These are phyloP conservation scores for Gnomoniopsis sp. DNA, from an alignment of 2,329 filamentous ascomycete genomes.

Conservation along the genomic window DNA sequence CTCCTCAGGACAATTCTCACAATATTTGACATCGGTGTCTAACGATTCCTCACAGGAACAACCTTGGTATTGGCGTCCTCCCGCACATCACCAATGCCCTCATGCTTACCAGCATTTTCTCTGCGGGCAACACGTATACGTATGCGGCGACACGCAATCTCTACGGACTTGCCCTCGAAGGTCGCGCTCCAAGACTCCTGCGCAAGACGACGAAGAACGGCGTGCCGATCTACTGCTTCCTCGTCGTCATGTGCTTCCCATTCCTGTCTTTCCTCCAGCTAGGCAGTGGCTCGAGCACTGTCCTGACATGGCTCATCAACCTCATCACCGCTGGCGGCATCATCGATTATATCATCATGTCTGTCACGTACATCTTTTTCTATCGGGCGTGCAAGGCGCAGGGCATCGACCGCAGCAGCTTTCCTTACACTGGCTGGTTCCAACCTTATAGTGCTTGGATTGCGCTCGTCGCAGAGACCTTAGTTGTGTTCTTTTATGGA, in stretches of 20 bases:
- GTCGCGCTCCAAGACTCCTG: conserved; percentile 36
- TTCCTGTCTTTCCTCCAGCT: conserved; percentile 31
- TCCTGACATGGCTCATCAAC: conserved; percentile 47
- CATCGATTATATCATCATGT: conserved; percentile 57
- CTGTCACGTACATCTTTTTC: conserved; percentile 19
- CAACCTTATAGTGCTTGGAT: conserved; percentile 57
- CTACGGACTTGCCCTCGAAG: conserved; percentile 18
- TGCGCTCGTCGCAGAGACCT: conserved; percentile 37
- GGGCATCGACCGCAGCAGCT: conserved; percentile 35
- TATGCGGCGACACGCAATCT: conserved; percentile 18
- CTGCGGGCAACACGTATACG: conserved; percentile 18
- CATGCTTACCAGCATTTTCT: conserved; percentile 21
- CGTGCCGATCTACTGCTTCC: conserved; percentile 58
- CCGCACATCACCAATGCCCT: conserved; percentile 58
- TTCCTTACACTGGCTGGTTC: conserved; percentile 57
- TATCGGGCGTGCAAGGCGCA: conserved; percentile 15
- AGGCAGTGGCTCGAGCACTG: conserved; percentile 9
- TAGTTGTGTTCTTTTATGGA: conserved; percentile 50
- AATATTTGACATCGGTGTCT: neutral
- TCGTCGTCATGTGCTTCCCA: conserved; percentile 50
- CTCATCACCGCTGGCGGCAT: conserved; percentile 56
- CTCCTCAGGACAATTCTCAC: too few species aligned
- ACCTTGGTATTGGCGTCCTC: conserved; percentile 48
- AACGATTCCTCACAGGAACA: conserved; percentile 25
- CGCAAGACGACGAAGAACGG: conserved; percentile 57